phyloP scores from a whole-genome alignment of 2,329 filamentous ascomycete genomes.

The Paecilomyces sp. region DNA sequence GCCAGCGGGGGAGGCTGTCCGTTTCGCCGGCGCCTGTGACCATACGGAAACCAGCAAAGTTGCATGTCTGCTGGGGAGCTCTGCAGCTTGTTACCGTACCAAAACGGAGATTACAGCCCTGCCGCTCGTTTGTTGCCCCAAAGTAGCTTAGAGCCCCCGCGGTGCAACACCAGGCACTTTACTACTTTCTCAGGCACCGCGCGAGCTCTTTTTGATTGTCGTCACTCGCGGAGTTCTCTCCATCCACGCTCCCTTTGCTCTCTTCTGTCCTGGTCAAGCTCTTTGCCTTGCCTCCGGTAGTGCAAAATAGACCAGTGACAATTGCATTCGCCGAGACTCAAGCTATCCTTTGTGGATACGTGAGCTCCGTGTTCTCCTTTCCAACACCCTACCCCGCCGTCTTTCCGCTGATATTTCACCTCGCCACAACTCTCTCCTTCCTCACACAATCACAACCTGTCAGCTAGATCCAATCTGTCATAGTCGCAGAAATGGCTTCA shows the following conservation, averaged over 20 bases:
- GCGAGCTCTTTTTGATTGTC: constrained; percentile 11
- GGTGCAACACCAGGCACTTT: neutral
- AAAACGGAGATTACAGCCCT: constrained; percentile 3
- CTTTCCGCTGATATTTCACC: neutral
- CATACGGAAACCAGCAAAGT: constrained; percentile 10
- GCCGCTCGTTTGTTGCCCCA: constrained; percentile 4
- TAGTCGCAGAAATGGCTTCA: constrained; percentile 28
- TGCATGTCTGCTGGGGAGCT: neutral
- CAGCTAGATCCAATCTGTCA: neutral
- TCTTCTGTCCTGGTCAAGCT: neutral
- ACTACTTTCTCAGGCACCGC: constrained; percentile 1
- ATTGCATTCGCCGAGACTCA: neutral
- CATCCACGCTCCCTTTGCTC: neutral
- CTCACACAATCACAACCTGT: neutral
- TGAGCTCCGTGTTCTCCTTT: neutral
- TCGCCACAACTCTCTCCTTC: neutral
- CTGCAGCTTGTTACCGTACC: constrained; percentile 2
- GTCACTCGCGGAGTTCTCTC: constrained; percentile 1
- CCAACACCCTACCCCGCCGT: neutral
- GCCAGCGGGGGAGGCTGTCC: neutral
- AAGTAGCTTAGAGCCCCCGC: constrained; percentile 4
- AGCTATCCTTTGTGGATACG: neutral
- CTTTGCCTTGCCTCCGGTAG: neutral
- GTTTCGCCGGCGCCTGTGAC: constrained; percentile 13
- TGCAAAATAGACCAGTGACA: neutral